Base-by-base conservation (phyloP, 208 protist species). In the Trypanosoma rangeli region DNA sequence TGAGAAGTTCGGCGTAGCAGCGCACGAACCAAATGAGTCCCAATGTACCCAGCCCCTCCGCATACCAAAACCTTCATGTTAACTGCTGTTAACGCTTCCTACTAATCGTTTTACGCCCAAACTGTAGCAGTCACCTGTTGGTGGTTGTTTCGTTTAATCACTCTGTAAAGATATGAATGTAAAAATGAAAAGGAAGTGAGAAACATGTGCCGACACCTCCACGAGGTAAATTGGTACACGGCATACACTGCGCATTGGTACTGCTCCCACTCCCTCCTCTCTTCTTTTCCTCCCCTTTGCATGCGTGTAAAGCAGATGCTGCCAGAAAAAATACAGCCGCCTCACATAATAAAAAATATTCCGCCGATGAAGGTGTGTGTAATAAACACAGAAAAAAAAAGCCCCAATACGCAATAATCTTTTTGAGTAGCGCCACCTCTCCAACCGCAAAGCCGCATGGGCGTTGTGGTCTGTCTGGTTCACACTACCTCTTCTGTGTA, bases 1-100 rank as follows among this genome's bases (percentile, higher is more conserved):
- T 97, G 92, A 7, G 76, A 68, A 0, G 78, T 83, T 22, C 71
- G 64, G 16, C 92, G 82, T 13, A 99, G 74, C 13, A 99, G 69
- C 73, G 97, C 88, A 8, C 98, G 74, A 13, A 96, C 86, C 42
- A 97, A 97, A 73, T 99, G 98, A n/a, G 82, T 94, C 3, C 98
- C 98, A 72, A 99, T 99, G 81, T 98, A 99, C 10, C 98, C 98
- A 22, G 97, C 94, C 20, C 98, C 98, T 49, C 98, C 98, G 68
- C 95, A 98, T 46, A 98, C 94, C 22, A 99, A 83, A 68, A 99
- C 85, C 31, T 67, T 70, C 90, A 93, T 95, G 42, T 46, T 46
- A 46, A 10, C 1, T 46, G 42, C 42, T 5, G 15, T 18, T 18
- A 46, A 5, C 8, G 15, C 3, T 1, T 20, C 42, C 42, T 18